Percentiles rank a stretch among this genome's conserved stretches.
These are phyloP conservation scores for Nicotiana undulata DNA, from an alignment of 257 asterid species.

Conservation along the genomic window DNA sequence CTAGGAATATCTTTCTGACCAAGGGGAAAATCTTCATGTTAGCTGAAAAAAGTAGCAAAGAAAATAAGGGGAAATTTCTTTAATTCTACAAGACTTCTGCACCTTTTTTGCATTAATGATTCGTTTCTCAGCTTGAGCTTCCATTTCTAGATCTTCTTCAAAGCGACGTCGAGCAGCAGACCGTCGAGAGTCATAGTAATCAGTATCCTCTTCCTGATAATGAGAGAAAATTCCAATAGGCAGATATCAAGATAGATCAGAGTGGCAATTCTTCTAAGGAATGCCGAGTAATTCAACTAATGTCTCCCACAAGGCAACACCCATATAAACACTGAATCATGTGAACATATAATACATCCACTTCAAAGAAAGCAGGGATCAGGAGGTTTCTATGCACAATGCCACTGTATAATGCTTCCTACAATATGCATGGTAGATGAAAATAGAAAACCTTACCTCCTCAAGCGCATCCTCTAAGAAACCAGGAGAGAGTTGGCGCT, in stretches of 20 bases:
- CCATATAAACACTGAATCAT: neutral
- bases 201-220: conserved; percentile 71
- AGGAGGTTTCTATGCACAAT: neutral
- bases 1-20: conserved; percentile 56
- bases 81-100: conserved; percentile 14
- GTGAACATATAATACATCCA: neutral
- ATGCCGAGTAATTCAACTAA: neutral
- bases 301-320: neutral
- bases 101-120: conserved; percentile 94
- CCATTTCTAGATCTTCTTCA: conserved; percentile 82
- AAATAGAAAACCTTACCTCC: conserved; percentile 47
- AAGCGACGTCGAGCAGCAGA: conserved; percentile 70
- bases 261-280: neutral
- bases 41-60: conserved; percentile 25
- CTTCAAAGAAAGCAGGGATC: neutral
- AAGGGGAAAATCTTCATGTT: neutral
- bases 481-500: conserved; percentile 97
- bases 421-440: neutral
- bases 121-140: conserved; percentile 94
- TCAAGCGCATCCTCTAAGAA: conserved; percentile 91
- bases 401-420: neutral
- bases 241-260: neutral
- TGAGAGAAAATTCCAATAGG: conserved; percentile 4
- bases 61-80: neutral
- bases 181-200: conserved; percentile 64